A percentile compares a stretch with the other conserved stretches of the same genome.
phyloP scores from a whole-genome alignment of 345 rosid genomes.

The Aquilaria yunnanensis region DNA sequence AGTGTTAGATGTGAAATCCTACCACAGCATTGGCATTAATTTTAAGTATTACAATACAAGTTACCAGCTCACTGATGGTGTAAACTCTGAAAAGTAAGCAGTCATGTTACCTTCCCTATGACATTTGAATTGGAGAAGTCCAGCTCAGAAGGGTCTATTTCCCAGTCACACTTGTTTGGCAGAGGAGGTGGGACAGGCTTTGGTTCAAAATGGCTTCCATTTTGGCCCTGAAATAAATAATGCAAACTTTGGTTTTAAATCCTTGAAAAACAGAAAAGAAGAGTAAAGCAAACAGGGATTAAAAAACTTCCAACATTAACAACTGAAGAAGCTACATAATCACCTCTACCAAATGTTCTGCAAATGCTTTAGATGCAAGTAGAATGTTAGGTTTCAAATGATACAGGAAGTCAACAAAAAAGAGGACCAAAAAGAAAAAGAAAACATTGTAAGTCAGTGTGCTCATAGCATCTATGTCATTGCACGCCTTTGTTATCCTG shows the following conservation, averaged over 20 bases:
- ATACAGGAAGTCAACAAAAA: no score
- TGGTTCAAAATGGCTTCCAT: constrained; percentile 96
- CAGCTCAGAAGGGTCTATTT: constrained; percentile 91
- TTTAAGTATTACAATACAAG: no score
- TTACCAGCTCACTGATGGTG: neutral
- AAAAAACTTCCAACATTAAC: neutral
- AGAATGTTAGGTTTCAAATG: no score
- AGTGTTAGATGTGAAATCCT: no score
- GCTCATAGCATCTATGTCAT: no score
- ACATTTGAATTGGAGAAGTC: constrained; percentile 72
- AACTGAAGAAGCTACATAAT: no score
- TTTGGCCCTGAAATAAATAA: constrained; percentile 74
- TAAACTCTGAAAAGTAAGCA: constrained; percentile 7
- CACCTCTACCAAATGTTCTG: no score
- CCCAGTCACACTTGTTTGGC: constrained; percentile 99
- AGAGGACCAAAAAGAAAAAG: no score
- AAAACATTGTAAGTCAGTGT: no score
- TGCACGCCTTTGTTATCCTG: no score
- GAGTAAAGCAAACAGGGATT: constrained; percentile 5
- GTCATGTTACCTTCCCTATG: constrained; percentile 74
- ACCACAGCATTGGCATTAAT: no score
- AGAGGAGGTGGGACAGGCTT: constrained; percentile 92
- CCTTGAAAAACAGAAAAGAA: constrained; percentile 1
- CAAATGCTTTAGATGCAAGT: no score
- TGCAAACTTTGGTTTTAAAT: constrained; percentile 7